These are phyloP conservation scores for Trametes polyzona DNA, from an alignment of 1,284 basidiomycete species.

Conservation along the genomic window DNA sequence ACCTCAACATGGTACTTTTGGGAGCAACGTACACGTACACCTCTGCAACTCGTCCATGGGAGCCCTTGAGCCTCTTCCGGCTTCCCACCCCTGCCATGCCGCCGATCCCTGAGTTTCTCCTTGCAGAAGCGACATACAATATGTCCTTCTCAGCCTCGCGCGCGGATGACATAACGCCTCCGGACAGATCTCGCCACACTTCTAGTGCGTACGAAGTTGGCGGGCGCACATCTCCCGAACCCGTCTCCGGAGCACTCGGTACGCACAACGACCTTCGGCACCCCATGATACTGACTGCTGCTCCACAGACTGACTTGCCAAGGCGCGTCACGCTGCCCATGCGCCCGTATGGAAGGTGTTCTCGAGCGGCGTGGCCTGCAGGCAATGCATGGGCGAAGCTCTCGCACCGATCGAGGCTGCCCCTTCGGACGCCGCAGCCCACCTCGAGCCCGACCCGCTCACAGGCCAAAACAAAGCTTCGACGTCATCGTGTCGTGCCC, in stretches of 20 bases:
- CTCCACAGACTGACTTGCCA: constrained; percentile 15
- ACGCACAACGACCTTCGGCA: constrained; percentile 6
- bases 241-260: constrained; percentile 6
- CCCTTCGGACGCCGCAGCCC: not conserved
- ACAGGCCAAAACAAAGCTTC: not conserved
- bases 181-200: not conserved
- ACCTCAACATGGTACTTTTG: not conserved
- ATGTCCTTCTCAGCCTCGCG: not conserved
- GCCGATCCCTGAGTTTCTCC: constrained; percentile 6
- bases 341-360: not conserved
- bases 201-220: not conserved
- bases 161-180: not conserved
- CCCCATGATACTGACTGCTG: constrained; percentile 14
- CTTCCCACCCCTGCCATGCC: not conserved
- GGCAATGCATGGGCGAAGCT: constrained; percentile 3
- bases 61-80: not conserved
- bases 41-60: not conserved
- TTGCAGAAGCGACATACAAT: not conserved
- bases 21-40: not conserved
- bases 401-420: constrained; percentile 17
- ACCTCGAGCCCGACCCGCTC: constrained; percentile 1
- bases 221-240: not conserved
- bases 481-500: constrained; percentile 11
- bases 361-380: constrained; percentile 10
- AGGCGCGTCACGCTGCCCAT: constrained; percentile 4